Conservation (phyloP, 2,329 filamentous ascomycete species). For the Neofusicoccum umdonicola region DNA sequence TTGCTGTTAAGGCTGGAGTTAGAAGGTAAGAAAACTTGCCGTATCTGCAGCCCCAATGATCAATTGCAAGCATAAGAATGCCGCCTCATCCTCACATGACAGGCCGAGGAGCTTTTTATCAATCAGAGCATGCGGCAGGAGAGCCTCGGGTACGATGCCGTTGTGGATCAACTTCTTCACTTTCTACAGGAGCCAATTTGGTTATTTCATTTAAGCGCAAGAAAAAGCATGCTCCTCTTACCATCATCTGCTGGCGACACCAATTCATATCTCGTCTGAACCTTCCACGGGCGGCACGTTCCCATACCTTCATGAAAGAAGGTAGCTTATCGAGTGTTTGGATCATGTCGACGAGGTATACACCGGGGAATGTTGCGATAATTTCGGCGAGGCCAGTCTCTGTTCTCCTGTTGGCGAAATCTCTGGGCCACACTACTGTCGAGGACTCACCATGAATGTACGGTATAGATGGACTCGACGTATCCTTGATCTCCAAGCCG, state of each 20-base stretch:
- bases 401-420: not conserved
- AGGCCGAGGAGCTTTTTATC: slow-evolving; percentile 19
- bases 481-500: not conserved
- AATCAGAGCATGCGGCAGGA: not conserved
- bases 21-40: not conserved
- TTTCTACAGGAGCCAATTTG: not conserved
- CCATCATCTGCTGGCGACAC: not conserved
- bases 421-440: not conserved
- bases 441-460: not conserved
- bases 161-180: not conserved
- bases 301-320: not conserved
- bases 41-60: slow-evolving; percentile 19
- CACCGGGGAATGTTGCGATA: not conserved
- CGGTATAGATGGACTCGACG: not conserved
- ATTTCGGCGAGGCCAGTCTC: not conserved
- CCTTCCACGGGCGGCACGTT: not conserved
- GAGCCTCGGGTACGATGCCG: not conserved
- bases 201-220: not conserved
- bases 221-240: not conserved
- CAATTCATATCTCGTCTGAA: not conserved
- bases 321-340: not conserved
- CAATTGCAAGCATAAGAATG: slow-evolving; percentile 16
- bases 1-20: not conserved
- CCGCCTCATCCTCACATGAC: slow-evolving; percentile 16
- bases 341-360: not conserved